phyloP scores from a whole-genome alignment of 2,329 filamentous ascomycete genomes.

The Ophiostoma ips region DNA sequence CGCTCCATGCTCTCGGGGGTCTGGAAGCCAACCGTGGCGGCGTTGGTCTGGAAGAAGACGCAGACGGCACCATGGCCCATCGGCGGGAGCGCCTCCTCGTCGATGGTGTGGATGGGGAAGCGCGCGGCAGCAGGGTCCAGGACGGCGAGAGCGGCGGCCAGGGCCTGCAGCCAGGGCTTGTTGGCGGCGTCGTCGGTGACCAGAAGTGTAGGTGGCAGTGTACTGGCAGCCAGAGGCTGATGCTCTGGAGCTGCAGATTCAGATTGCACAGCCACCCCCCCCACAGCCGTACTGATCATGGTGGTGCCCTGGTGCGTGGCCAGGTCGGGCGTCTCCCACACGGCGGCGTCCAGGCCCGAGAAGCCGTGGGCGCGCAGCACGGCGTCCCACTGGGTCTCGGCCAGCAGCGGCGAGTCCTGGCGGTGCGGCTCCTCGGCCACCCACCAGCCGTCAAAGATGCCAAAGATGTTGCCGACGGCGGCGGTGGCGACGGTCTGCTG shows the following conservation, averaged over 20 bases:
- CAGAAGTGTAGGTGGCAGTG: not conserved
- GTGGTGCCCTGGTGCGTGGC: constrained; percentile 13
- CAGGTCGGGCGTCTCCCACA: constrained; percentile 13
- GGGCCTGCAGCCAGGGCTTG: constrained; percentile 7
- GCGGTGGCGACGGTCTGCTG: constrained; percentile 10
- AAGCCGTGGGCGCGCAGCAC: constrained; percentile 11
- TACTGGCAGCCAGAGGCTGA: not conserved
- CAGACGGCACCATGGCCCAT: not conserved
- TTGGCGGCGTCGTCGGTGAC: constrained; percentile 9
- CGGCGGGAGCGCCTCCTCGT: not conserved
- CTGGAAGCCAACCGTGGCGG: constrained; percentile 10
- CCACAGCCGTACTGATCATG: constrained; percentile 12
- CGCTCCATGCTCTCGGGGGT: constrained; percentile 16
- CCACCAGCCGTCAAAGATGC: constrained; percentile 15
- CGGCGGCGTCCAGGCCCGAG: constrained; percentile 11
- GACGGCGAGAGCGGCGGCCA: not conserved
- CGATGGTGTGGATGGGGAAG: constrained; percentile 3
- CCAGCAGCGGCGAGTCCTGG: constrained; percentile 12
- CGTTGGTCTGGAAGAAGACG: constrained; percentile 11
- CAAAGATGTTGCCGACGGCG: constrained; percentile 12
- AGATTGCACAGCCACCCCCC: not conserved
- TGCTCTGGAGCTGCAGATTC: not conserved
- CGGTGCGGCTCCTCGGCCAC: constrained; percentile 11
- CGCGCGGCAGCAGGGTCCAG: not conserved
- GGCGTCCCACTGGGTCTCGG: constrained; percentile 12